Base-by-base conservation (phyloP, 1,139 yeast species). In the Groenewaldozyma sp. region DNA sequence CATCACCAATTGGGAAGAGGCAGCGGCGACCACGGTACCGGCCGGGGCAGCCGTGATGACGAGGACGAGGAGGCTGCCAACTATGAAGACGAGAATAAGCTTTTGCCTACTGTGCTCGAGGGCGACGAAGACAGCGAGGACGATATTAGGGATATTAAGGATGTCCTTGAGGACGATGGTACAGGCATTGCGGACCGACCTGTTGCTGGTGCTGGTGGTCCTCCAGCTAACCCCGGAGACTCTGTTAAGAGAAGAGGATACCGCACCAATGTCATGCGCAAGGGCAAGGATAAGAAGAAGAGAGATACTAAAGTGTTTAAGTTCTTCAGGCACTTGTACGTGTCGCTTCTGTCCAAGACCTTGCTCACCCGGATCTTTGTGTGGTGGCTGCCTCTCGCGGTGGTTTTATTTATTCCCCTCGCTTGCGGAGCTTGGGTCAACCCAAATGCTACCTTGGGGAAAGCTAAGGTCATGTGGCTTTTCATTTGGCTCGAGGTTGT, bases 401-500 rank as follows among this genome's bases (percentile, higher is more conserved):
- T 54, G 14, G 48, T 64, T 10, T 44, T 64, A 38, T 64, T 65
- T 35, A 48, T 64, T 31, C 69, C 69, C 1, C 52, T 64, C 28
- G 65, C 67, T 1, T 53, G 56, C 5, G 68, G 67, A 20, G 67
- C 66, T 2, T 64, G 64, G 63, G 61, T 51, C 18, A 46, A 51
- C 28, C n/a, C 21, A 7, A 54, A 51, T 1, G 60, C 60, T 3
- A 14, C 44, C 11, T 43, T 64, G 5, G 69, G 68, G 24, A 49
- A 55, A 16, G 58, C 61, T 14, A 53, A 61, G 1, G 52, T 64
- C 17, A 51, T 59, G 56, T 64, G 68, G 68, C 45, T 64, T 17
- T 64, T 64, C 41, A 61, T 64, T 34, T 64, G 69, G 69, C 49
- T 62, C n/a, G 69, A 64, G 43, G 57, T 64, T 24, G 63, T 57